phyloP scores from a whole-genome alignment of 2,329 filamentous ascomycete species.

The Chrysoporthe puriensis region DNA sequence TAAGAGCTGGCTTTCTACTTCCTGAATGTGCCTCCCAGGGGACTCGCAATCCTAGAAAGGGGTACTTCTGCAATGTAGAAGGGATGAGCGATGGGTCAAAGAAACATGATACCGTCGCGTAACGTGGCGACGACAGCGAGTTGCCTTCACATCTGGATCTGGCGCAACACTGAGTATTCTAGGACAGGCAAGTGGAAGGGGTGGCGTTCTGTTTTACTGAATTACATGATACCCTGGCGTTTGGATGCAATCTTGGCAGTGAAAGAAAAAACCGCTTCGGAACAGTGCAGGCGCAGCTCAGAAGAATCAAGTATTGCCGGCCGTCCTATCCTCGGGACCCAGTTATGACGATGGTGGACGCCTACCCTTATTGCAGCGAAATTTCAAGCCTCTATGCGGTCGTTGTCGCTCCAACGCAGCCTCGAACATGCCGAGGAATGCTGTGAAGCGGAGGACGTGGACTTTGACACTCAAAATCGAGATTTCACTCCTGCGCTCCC shows the following conservation, averaged over 20 bases:
- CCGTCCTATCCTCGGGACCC: background rate
- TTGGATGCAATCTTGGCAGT: background rate
- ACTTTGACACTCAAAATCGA: no score
- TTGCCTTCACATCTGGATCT: background rate
- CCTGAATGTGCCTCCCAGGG: background rate
- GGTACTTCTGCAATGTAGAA: background rate
- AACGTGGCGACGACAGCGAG: background rate
- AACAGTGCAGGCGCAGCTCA: background rate
- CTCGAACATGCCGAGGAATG: no score
- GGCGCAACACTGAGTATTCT: background rate
- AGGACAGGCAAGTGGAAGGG: background rate
- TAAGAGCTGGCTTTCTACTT: no score
- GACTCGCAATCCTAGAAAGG: background rate
- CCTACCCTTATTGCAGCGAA: no score
- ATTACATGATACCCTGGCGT: slow-evolving; percentile 11
- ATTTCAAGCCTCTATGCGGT: no score
- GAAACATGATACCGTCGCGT: background rate
- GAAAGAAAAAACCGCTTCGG: background rate
- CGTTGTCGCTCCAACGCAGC: no score
- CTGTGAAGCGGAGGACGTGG: no score
- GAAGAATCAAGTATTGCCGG: background rate
- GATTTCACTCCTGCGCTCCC: no score
- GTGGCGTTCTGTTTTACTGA: slow-evolving; percentile 2
- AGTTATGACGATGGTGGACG: no score
- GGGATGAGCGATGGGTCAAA: background rate